Percentiles rank a stretch among this genome's conserved stretches.
Evolutionary conservation across 2,329 filamentous ascomycete genomes (phyloP).

Genomic region (Fusarium chlamydosporum): DNA sequence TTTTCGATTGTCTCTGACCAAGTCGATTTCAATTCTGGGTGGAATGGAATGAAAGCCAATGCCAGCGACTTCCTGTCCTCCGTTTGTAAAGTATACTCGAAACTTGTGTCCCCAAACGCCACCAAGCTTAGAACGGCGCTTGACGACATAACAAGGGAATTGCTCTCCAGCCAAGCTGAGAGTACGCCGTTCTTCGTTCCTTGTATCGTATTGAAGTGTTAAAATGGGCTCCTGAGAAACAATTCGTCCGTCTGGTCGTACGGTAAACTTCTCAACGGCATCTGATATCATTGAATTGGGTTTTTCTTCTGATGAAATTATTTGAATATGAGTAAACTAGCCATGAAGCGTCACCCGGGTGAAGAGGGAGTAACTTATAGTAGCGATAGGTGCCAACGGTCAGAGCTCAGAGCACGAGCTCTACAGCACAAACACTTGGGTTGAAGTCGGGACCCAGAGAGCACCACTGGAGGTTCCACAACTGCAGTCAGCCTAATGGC

Average conservation of each 20-base stretch:
- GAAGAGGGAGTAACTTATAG: not conserved
- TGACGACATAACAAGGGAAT: not conserved
- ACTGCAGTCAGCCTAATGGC: not conserved
- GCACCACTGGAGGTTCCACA: not conserved
- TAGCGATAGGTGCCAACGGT: not conserved
- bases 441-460: rapidly evolving
- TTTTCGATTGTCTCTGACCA: not conserved
- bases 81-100: not conserved
- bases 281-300: not conserved
- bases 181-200: not conserved
- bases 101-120: not conserved
- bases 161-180: not conserved
- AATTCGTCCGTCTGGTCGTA: not conserved
- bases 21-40: not conserved
- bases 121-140: not conserved
- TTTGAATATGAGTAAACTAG: not conserved
- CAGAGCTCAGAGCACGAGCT: not conserved
- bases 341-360: not conserved
- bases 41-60: not conserved
- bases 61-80: not conserved
- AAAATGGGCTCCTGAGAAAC: not conserved
- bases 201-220: not conserved
- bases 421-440: not conserved
- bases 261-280: not conserved
- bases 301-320: not conserved